These are phyloP conservation scores for Rugonectria rugulosa DNA, from an alignment of 2,329 filamentous ascomycete genomes.

Conservation along the genomic window DNA sequence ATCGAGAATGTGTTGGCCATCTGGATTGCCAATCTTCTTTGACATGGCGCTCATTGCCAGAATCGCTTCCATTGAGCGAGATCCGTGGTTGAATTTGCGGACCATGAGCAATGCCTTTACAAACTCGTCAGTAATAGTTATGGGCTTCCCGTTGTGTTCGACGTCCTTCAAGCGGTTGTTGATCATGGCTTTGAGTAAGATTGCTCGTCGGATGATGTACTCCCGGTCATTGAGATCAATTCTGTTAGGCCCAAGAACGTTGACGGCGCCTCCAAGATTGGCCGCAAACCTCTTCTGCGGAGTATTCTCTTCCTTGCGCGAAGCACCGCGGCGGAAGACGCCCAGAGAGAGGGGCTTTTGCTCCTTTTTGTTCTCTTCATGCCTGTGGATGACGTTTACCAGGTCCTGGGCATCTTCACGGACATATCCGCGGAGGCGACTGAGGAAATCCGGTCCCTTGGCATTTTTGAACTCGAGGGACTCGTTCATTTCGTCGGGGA, in stretches of 20 bases:
- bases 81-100: neutral
- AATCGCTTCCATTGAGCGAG: neutral
- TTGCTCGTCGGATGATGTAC: neutral
- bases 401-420: no score
- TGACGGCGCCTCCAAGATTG: neutral
- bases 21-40: no score
- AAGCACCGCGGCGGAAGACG: neutral
- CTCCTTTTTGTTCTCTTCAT: neutral
- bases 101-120: neutral
- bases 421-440: neutral
- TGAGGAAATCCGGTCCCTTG: neutral
- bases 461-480: neutral
- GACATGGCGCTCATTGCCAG: no score
- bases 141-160: no score
- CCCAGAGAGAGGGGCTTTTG: neutral
- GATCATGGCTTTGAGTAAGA: neutral
- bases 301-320: no score
- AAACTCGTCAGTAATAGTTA: neutral
- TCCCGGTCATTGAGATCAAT: neutral
- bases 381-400: neutral
- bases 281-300: neutral
- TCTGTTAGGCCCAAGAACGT: neutral
- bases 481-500: neutral
- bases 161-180: no score
- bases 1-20: no score